Evolutionary conservation across 495 filamentous ascomycete species (phyloP), one percentile per base, ranked within the genome.

Genomic region (Trichoderma virens): DNA sequence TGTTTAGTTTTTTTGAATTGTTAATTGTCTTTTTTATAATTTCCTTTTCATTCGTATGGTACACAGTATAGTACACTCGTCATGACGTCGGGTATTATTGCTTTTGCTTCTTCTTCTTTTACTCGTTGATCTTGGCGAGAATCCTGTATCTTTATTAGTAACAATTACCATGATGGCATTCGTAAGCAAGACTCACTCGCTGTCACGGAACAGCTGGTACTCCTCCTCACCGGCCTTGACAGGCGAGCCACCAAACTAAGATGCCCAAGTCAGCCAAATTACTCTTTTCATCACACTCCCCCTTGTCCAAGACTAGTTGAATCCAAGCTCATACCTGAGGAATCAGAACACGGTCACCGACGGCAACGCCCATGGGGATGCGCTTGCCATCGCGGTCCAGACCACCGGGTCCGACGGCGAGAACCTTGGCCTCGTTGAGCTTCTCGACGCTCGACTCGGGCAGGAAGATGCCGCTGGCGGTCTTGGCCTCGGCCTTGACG

Each of bases 151-250:
- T 2, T 16, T 7, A 6, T 28, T 60, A 5, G 62, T 56, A 63
- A 35, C 28, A 27, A 18, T 20, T 23, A 14, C 5, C 25, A 14
- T 9, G 51, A 54, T 13, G 23, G 25, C 43, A 18, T 5, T 47
- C n/a, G 16, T 23, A 1, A 39, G 6, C 23, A 62, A 54, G 62
- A 85, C 90, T 73, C 87, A 97, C 94, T 99, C 94, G 78, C 91
- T 88, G 77, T 99, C 94, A 69, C 93, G 83, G 87, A 95, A 99
- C 64, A 99, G 88, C 66, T 88, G 86, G 80, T 86, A 98, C 82
- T 98, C 94, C 67, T 97, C 91, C 67, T 98, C 93, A 67, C 93
- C 93, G 69, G 98, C 91, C 85, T 97, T 97, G 76, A 99, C 85
- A 62, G 95, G 88, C 73, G 89, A 92, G 64, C 94, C 94, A 76